Evolutionary conservation across 2,329 filamentous ascomycete genomes (phyloP).

Genomic region (Fusarium nisikadoi): DNA sequence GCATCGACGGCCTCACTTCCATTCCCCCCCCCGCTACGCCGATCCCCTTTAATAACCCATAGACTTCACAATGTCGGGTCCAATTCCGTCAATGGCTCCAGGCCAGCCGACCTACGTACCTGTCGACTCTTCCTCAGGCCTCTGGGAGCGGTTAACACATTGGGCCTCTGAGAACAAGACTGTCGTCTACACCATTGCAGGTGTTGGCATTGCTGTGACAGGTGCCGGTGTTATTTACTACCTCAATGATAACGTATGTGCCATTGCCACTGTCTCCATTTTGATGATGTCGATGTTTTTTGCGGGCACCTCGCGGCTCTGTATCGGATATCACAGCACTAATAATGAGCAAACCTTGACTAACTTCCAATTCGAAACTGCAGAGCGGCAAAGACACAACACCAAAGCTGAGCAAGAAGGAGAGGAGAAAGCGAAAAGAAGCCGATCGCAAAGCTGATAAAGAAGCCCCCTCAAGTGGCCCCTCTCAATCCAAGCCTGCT

Average conservation of each 20-base stretch:
- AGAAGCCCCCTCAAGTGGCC: constrained; percentile 50
- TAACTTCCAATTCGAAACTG: constrained; percentile 16
- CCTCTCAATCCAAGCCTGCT: constrained; percentile 59
- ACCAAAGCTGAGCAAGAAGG: constrained; percentile 88
- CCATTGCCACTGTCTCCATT: background rate
- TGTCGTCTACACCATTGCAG: constrained; percentile 94
- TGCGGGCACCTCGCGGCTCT: constrained; percentile 5
- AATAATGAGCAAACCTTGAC: constrained; percentile 13
- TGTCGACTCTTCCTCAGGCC: constrained; percentile 69
- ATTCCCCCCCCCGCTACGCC: constrained; percentile 34
- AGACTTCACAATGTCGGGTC: constrained; percentile 55
- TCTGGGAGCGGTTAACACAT: constrained; percentile 89
- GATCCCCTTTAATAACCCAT: constrained; percentile 40
- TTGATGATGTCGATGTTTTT: constrained; percentile 14
- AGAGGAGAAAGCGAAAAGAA: constrained; percentile 88
- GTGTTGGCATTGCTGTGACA: constrained; percentile 90
- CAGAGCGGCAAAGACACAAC: constrained; percentile 60
- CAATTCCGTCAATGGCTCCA: constrained; percentile 61
- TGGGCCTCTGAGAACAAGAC: constrained; percentile 98
- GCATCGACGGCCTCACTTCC: constrained; percentile 43
- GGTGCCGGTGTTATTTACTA: constrained; percentile 95
- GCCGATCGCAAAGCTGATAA: constrained; percentile 68
- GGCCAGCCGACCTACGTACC: constrained; percentile 58
- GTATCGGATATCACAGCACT: constrained; percentile 25
- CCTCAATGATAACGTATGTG: constrained; percentile 68